phyloP scores from a whole-genome alignment of 2,329 filamentous ascomycete genomes.

The Purpureocillium lavendulum region DNA sequence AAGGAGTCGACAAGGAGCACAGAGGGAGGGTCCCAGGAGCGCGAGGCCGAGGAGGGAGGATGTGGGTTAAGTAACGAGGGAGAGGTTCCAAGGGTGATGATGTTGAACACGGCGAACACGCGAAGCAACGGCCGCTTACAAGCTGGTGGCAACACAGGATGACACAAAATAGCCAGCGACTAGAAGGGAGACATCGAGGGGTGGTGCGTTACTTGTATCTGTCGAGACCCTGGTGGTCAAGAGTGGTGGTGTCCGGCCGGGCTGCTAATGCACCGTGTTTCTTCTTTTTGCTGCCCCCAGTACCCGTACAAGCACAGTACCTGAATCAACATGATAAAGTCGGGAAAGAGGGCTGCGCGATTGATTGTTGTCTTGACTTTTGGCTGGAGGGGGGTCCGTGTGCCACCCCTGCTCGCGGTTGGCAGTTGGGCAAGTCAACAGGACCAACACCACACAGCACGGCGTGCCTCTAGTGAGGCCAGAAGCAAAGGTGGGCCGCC shows the following conservation, averaged over 20 bases:
- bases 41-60: conserved; percentile 13
- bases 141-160: conserved; percentile 7
- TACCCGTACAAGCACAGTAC: conserved; percentile 11
- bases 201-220: conserved; percentile 21
- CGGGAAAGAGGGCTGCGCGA: conserved; percentile 16
- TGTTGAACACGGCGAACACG: conserved; percentile 11
- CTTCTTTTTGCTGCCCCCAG: conserved; percentile 13
- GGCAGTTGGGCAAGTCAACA: conserved; percentile 10
- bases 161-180: conserved; percentile 9
- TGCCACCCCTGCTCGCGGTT: conserved; percentile 12
- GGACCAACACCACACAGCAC: conserved; percentile 13
- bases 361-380: conserved; percentile 25
- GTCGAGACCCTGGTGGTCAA: conserved; percentile 14
- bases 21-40: neutral
- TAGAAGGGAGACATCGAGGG: conserved; percentile 14
- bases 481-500: conserved; percentile 16
- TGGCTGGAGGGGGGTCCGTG: conserved; percentile 22
- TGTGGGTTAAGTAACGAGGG: conserved; percentile 15
- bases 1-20: neutral
- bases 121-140: conserved; percentile 9
- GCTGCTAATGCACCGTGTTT: conserved; percentile 17
- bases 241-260: conserved; percentile 10
- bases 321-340: conserved; percentile 20
- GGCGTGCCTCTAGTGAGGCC: conserved; percentile 5
- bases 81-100: conserved; percentile 13